Evolutionary conservation across 208 protist genomes (phyloP), one percentile per base, ranked within the genome.

Genomic region (Trypanosoma theileri): DNA sequence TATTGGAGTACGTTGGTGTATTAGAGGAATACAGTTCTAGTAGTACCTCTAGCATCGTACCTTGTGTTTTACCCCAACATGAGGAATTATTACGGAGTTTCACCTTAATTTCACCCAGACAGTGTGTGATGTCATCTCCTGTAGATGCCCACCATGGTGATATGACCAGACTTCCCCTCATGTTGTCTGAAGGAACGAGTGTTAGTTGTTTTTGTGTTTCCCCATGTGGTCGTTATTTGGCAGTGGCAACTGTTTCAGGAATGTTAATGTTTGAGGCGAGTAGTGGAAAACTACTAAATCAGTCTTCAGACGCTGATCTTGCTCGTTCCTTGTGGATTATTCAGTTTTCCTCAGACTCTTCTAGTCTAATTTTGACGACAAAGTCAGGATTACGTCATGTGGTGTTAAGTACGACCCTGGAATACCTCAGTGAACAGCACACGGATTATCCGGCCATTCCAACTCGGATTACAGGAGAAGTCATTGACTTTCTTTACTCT

Each of bases 151-250:
- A 80, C 59, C 84, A 90, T 57, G 63, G 85, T 41, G 73, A 91
- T 31, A 75, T 65, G 11, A 59, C 69, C 21, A 76, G 69, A 57
- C 70, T 92, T 53, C 69, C 76, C 54, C 59, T 91, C 22, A 68
- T 80, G 72, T 67, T 96, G 0, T 64, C 78, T 31, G 87, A 96
- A 63, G 84, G 81, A n/a, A 73, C 67, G 11, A 77, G 66, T 24
- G 80, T 90, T 66, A 71, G 81, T 64, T 80, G 73, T 46, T 92
- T 96, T 58, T 92, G 86, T 71, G 82, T 94, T 19, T 91, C 81
- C 54, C 80, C 80, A n/a, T 82, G 84, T 60, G 75, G 79, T 8
- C 61, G 73, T 26, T 71, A 81, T 21, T 71, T 96, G 45, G 81
- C 85, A 22, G 68, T 80, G 6, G 88, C 84, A 19, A 87, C 84